Conservation (phyloP, 2,329 filamentous ascomycete genomes). For the Cladosporium colombiae region DNA sequence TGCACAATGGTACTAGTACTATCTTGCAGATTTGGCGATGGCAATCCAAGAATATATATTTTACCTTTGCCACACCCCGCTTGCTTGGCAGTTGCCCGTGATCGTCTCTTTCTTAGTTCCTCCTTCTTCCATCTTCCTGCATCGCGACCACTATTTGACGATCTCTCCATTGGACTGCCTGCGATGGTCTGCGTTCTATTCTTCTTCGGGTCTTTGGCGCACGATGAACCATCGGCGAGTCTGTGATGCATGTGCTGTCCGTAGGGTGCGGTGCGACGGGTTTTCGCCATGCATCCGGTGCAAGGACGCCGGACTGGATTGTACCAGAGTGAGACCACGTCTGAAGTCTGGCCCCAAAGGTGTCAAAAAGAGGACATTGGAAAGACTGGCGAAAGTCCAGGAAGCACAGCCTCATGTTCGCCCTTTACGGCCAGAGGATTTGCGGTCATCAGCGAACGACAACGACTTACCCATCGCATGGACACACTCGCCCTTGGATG, state of each 20-base stretch:
- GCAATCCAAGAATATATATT: not conserved
- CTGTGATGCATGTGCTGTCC: slow-evolving; percentile 25
- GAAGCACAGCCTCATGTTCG: not conserved
- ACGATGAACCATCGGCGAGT: slow-evolving; percentile 20
- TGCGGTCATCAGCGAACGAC: not conserved
- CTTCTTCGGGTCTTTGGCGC: no score
- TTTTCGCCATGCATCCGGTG: slow-evolving; percentile 22
- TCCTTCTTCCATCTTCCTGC: not conserved
- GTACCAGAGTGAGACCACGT: slow-evolving; percentile 20
- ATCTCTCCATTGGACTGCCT: not conserved
- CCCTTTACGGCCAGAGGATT: not conserved
- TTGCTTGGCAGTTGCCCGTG: slow-evolving; percentile 10
- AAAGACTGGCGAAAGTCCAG: slow-evolving; percentile 10
- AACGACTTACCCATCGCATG: not conserved
- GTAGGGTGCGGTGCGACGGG: slow-evolving; percentile 25
- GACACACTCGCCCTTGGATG: not conserved
- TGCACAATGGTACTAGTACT: no score
- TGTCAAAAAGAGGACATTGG: slow-evolving; percentile 18
- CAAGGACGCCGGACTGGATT: slow-evolving; percentile 17
- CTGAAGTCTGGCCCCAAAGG: slow-evolving; percentile 23
- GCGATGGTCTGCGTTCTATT: not conserved
- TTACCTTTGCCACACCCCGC: slow-evolving; percentile 13
- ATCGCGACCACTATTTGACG: not conserved
- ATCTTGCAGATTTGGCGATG: no score
- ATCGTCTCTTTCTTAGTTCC: not conserved